These are phyloP conservation scores for Geotrichum phurueaensis DNA, from an alignment of 1,139 yeast species.

Conservation along the genomic window DNA sequence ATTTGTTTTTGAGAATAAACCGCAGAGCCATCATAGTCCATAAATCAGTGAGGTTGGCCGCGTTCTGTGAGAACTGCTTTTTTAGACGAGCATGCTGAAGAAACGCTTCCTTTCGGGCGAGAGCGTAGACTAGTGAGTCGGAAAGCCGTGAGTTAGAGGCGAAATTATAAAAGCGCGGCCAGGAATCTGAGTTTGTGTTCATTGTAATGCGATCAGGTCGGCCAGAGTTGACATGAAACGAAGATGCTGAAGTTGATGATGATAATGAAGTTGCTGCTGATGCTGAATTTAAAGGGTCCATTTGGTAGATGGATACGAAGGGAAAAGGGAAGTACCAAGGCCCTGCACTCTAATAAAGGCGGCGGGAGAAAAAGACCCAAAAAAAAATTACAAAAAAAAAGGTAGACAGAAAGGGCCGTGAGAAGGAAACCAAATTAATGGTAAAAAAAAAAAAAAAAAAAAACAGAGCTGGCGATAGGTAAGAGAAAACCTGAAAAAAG, in stretches of 20 bases:
- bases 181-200: slow-evolving; percentile 4
- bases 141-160: slow-evolving; percentile 27
- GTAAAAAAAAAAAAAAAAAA: no score
- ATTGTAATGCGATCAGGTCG: background rate
- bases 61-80: slow-evolving; percentile 15
- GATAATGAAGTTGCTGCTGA: background rate
- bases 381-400: background rate
- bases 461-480: background rate
- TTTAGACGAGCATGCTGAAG: slow-evolving; percentile 25
- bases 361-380: background rate
- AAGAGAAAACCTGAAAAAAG: background rate
- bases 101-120: slow-evolving; percentile 34
- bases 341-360: background rate
- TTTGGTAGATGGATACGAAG: background rate
- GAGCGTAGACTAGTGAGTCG: slow-evolving; percentile 32
- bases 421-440: background rate
- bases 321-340: background rate
- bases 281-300: background rate
- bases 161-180: slow-evolving; percentile 27
- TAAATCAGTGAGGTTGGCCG: slow-evolving; percentile 28
- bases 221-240: background rate
- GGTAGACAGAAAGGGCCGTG: background rate
- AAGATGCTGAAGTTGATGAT: background rate
- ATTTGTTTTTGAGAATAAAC: slow-evolving; percentile 26
- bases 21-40: slow-evolving; percentile 35